phyloP scores from a whole-genome alignment of 108 stramenopile genomes.

The Fragilaria radians region DNA sequence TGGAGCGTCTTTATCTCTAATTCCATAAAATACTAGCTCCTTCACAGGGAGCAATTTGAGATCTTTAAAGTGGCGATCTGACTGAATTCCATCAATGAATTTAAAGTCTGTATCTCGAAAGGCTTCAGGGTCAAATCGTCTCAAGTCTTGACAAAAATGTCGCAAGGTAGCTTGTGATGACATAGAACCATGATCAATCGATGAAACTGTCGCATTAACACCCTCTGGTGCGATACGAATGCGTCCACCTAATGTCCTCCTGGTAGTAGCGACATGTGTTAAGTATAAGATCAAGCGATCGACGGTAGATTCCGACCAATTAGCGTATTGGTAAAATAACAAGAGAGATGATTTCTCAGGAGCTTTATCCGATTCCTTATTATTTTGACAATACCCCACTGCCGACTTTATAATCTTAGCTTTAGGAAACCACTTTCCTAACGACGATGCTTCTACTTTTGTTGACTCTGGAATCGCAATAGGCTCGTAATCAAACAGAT shows the following conservation, averaged over 20 bases:
- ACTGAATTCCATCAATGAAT: conserved; percentile 62
- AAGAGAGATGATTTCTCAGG: conserved; percentile 40
- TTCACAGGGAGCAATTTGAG: conserved; percentile 66
- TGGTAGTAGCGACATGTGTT: conserved; percentile 38
- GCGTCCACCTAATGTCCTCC: conserved; percentile 52
- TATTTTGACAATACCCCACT: conserved; percentile 36
- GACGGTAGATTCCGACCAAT: conserved; percentile 46
- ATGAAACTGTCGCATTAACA: conserved; percentile 88
- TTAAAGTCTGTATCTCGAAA: conserved; percentile 85
- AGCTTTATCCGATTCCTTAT: conserved; percentile 4
- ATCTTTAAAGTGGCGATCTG: conserved; percentile 63
- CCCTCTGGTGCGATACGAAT: conserved; percentile 86
- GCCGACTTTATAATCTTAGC: conserved; percentile 61
- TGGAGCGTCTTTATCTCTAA: conserved; percentile 55
- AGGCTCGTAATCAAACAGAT: neutral
- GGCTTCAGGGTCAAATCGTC: conserved; percentile 42
- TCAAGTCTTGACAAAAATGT: conserved; percentile 50
- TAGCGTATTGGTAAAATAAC: conserved; percentile 83
- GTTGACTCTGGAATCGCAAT: neutral
- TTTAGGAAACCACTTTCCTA: conserved; percentile 85
- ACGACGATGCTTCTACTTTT: conserved; percentile 14
- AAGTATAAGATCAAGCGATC: conserved; percentile 60
- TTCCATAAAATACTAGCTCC: conserved; percentile 85
- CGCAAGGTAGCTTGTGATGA: conserved; percentile 29
- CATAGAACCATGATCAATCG: neutral